Evolutionary conservation across 2,329 filamentous ascomycete species (phyloP).

Genomic region (Ceratocystis destructans): DNA sequence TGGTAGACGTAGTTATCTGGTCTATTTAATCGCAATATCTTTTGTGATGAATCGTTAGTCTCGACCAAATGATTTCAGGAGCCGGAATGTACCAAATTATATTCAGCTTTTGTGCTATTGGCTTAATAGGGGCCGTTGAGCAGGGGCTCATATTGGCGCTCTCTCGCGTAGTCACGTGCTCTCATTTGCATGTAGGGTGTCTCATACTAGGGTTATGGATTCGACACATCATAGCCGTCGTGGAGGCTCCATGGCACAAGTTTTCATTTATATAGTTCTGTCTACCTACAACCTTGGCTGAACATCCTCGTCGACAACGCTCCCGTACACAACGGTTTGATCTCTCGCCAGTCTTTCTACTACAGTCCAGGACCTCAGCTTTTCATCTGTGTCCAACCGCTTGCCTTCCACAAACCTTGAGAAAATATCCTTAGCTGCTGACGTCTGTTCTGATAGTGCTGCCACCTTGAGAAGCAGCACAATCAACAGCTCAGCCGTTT

Average conservation of each 20-base stretch:
- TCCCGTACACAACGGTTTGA: slow-evolving; percentile 18
- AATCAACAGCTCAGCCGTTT: slow-evolving; percentile 32
- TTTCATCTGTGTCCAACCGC: slow-evolving; percentile 11
- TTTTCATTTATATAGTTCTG: neutral
- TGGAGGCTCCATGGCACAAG: neutral
- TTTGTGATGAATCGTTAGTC: too few relatives aligned
- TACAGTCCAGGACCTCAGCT: neutral
- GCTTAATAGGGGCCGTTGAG: too few relatives aligned
- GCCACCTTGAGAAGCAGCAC: slow-evolving; percentile 31
- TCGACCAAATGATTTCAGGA: too few relatives aligned
- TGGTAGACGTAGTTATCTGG: too few relatives aligned
- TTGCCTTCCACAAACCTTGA: slow-evolving; percentile 28
- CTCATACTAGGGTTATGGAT: too few relatives aligned
- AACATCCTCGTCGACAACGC: slow-evolving; percentile 12
- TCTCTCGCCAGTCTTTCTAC: slow-evolving; percentile 15
- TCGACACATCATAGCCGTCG: neutral
- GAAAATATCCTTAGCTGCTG: slow-evolving; percentile 29
- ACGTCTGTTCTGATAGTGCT: slow-evolving; percentile 23
- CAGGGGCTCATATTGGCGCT: too few relatives aligned
- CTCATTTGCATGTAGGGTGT: too few relatives aligned
- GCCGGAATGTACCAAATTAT: too few relatives aligned
- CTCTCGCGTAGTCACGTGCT: too few relatives aligned
- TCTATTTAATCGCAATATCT: too few relatives aligned
- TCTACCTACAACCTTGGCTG: slow-evolving; percentile 10
- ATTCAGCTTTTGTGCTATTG: too few relatives aligned